Evolutionary conservation across 1,139 yeast species (phyloP).

Genomic region (Nakaseomyces sp.): DNA sequence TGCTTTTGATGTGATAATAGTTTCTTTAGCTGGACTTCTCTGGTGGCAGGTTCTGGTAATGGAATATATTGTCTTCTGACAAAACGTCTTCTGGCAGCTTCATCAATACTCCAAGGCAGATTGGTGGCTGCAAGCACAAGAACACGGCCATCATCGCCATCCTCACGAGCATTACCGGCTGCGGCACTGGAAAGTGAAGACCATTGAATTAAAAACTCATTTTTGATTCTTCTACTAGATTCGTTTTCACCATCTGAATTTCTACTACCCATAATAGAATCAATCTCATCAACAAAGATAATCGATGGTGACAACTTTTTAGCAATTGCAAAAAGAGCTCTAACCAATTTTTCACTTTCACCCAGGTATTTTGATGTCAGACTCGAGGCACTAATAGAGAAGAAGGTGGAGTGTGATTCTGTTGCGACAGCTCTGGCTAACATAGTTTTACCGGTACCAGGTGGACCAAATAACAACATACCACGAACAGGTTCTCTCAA

Average conservation of each 20-base stretch:
- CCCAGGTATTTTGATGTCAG: constrained; percentile 88
- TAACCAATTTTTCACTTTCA: constrained; percentile 86
- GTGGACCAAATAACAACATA: constrained; percentile 93
- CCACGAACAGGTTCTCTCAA: constrained; percentile 94
- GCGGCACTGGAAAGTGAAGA: constrained; percentile 89
- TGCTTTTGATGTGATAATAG: constrained; percentile 71
- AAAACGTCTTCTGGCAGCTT: constrained; percentile 93
- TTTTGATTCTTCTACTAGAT: constrained; percentile 82
- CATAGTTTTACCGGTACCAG: constrained; percentile 98
- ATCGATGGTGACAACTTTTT: constrained; percentile 84
- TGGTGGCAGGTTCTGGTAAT: constrained; percentile 78
- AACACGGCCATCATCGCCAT: constrained; percentile 63
- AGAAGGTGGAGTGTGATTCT: constrained; percentile 89
- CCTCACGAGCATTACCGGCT: constrained; percentile 48
- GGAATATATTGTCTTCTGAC: constrained; percentile 93
- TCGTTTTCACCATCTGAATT: constrained; percentile 74
- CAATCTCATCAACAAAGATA: constrained; percentile 94
- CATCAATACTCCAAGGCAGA: constrained; percentile 96
- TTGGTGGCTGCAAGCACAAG: constrained; percentile 93
- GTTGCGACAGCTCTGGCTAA: constrained; percentile 96
- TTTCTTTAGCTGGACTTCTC: constrained; percentile 63
- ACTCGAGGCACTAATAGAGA: constrained; percentile 86
- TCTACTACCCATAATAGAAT: constrained; percentile 77
- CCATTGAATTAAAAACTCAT: constrained; percentile 95
- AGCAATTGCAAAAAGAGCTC: constrained; percentile 81